These are phyloP conservation scores for Camelina neglecta DNA, from an alignment of 345 rosid genomes.

Conservation along the genomic window DNA sequence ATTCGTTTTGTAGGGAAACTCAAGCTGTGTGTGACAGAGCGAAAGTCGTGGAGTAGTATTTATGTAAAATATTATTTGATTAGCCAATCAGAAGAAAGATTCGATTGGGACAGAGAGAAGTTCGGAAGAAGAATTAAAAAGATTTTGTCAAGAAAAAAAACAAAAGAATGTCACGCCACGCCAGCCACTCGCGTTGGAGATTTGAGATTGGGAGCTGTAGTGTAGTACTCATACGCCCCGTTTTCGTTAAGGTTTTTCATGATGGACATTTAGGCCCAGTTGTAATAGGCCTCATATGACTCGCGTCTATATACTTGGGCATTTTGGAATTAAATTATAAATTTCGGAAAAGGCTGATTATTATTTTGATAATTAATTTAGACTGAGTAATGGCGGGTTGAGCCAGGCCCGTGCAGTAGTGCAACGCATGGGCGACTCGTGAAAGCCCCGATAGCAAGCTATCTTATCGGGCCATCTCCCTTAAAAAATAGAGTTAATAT, in stretches of 20 bases:
- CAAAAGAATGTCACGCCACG: conserved; percentile 16
- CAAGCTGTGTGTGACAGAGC: conserved; percentile 41
- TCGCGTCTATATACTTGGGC: no score
- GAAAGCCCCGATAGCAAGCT: not conserved
- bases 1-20: conserved; percentile 16
- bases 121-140: conserved; percentile 25
- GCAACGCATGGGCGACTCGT: conserved; percentile 13
- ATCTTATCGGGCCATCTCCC: not conserved
- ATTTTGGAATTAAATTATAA: no score
- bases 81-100: conserved; percentile 45
- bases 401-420: conserved; percentile 17
- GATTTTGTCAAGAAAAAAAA: not conserved
- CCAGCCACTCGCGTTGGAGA: conserved; percentile 2
- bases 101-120: conserved; percentile 41
- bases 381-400: not conserved
- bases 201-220: not conserved
- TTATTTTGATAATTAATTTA: not conserved
- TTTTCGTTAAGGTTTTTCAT: not conserved
- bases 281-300: not conserved
- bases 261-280: not conserved
- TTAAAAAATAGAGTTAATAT: conserved; percentile 11
- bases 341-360: no score
- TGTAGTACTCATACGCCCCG: not conserved
- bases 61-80: not conserved
- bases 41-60: conserved; percentile 32